Base-by-base conservation (phyloP, 2,329 filamentous ascomycete genomes). In the Aspergillus fumigatiaffinis region DNA sequence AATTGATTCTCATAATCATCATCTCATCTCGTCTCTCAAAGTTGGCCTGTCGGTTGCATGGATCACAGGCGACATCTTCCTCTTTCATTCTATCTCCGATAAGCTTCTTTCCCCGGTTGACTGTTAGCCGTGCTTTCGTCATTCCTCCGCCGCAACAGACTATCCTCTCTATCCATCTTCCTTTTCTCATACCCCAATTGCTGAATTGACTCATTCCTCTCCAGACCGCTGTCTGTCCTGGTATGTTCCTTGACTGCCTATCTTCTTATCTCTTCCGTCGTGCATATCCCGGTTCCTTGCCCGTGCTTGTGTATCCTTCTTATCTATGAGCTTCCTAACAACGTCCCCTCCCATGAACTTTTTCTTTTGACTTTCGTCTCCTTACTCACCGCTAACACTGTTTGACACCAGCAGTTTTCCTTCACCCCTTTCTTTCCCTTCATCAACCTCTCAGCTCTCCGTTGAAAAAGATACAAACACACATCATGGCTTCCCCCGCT, bases 401-500 rank as follows among this genome's bases (percentile, higher is more conserved):
- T 38, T 54, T 41, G 21, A 38, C 23, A 42, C n/a, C 38, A 38
- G 50, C 42, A 38, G 29, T 17, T 51, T 35, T 14, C 12, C 42
- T 46, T 42, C 42, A 21, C 25, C 49, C 51, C 32, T 44, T 28
- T 52, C 23, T 52, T 54, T 44, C 41, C 20, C 32, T 50, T 41
- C 23, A 53, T 50, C 41, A 26, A 17, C 20, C 23, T 28, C 49
- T 46, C 26, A n/a, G n/a, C 41, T 54, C 32, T 50, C 17, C 17
- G 42, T 49, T 46, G 26, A 17, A 51, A 54, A 51, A 58, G 51
- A 23, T 41, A 38, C 47, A 20, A 25, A 21, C n/a, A 35, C 48
- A 32, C 55, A 62, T 52, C 60, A 73, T 73, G 70, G 68, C 69
- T 32, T 72, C 70, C 61, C 66, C 70, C 51, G 53, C 63, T 14